Percentiles rank a stretch among this genome's conserved stretches.
Conservation (phyloP, 768 basidiomycete genomes). For the Amanita molliuscula region DNA sequence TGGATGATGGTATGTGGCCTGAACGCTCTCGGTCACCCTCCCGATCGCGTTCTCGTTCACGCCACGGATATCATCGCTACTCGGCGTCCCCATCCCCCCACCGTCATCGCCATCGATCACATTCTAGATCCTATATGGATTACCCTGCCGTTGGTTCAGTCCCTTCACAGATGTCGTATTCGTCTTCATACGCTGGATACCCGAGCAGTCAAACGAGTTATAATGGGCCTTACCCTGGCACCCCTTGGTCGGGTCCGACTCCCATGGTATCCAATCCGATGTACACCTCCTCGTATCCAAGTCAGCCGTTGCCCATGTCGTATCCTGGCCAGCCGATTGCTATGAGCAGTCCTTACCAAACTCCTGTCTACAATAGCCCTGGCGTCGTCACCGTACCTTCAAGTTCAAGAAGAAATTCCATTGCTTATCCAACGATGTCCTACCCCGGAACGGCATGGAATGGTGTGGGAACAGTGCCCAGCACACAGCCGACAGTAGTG, state of each 20-base stretch:
- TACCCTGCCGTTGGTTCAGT: not conserved
- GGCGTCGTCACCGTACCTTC: not conserved
- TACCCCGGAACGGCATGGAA: conserved; percentile 16
- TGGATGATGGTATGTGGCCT: conserved; percentile 23
- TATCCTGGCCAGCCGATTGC: conserved; percentile 15
- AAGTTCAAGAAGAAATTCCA: not conserved
- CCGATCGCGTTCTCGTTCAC: conserved; percentile 26
- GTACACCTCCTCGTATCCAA: conserved; percentile 25
- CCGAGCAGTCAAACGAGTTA: not conserved
- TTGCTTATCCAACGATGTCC: conserved; percentile 4
- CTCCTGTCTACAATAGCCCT: not conserved
- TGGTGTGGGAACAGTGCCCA: conserved; percentile 11
- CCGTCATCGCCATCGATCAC: conserved; percentile 10
- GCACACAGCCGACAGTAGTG: conserved; percentile 9
- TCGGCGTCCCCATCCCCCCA: conserved; percentile 1
- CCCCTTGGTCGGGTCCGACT: not conserved
- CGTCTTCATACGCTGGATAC: conserved; percentile 2
- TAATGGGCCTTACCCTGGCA: not conserved
- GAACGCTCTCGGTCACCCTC: conserved; percentile 12
- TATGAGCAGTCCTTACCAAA: conserved; percentile 7
- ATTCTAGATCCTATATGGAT: not conserved
- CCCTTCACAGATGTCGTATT: not conserved
- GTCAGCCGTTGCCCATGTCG: conserved; percentile 8
- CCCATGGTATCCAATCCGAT: conserved; percentile 15
- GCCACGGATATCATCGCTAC: not conserved